phyloP scores from a whole-genome alignment of 805 yeast genomes.

The Candida ipomoeae region DNA sequence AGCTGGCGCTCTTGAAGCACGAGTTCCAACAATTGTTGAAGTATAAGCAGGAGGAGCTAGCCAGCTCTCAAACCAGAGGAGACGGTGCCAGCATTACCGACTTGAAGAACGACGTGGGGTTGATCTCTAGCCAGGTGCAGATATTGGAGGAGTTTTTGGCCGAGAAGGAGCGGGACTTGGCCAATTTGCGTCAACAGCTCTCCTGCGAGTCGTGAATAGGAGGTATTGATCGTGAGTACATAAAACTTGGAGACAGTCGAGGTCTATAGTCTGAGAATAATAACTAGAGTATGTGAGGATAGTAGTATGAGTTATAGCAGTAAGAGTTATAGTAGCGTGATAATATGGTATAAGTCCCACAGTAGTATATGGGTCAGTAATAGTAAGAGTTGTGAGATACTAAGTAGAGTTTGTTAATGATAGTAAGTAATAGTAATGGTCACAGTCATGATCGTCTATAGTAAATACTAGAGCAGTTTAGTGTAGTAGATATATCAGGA shows the following conservation, averaged over 20 bases:
- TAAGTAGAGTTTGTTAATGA: too few relatives aligned
- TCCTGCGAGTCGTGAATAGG: background rate
- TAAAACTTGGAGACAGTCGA: too few relatives aligned
- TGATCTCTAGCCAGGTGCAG: slow-evolving; percentile 72
- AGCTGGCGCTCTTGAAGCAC: slow-evolving; percentile 35
- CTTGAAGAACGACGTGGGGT: slow-evolving; percentile 57
- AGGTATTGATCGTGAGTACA: background rate
- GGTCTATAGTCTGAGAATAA: background rate
- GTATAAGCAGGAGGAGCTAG: slow-evolving; percentile 64
- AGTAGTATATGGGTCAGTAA: too few relatives aligned
- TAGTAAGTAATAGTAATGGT: too few relatives aligned
- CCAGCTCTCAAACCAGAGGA: slow-evolving; percentile 12
- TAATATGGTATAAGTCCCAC: too few relatives aligned
- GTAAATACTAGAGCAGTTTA: background rate
- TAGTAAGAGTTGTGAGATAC: too few relatives aligned
- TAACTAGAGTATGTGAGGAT: background rate
- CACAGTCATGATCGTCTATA: too few relatives aligned
- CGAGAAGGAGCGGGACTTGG: slow-evolving; percentile 59
- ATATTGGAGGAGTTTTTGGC: slow-evolving; percentile 66
- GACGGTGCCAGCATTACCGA: slow-evolving; percentile 42
- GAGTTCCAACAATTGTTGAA: slow-evolving; percentile 81
- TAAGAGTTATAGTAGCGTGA: background rate
- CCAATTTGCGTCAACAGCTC: slow-evolving; percentile 12
- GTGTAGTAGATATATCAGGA: too few relatives aligned
- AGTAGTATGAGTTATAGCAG: background rate